These are phyloP conservation scores for Colletotrichum abscissum DNA, from an alignment of 2,329 filamentous ascomycete genomes.

Conservation along the genomic window DNA sequence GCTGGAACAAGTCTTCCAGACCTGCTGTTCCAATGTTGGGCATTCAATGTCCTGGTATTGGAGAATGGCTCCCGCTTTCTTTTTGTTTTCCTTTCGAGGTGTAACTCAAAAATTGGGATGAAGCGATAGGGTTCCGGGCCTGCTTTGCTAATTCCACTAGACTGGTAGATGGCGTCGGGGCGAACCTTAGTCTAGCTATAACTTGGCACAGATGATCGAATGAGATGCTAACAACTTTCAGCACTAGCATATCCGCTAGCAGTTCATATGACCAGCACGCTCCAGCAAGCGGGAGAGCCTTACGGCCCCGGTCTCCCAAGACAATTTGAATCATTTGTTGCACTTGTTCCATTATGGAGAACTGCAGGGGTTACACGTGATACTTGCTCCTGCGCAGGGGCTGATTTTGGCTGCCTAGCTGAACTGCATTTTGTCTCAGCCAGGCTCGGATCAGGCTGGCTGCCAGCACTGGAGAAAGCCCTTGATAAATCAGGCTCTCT, in stretches of 20 bases:
- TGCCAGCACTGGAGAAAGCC: background rate
- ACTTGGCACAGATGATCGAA: background rate
- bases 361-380: background rate
- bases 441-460: background rate
- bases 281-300: background rate
- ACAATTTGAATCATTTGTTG: background rate
- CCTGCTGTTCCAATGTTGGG: background rate
- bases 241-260: background rate
- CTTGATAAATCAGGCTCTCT: background rate
- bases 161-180: background rate
- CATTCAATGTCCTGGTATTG: background rate
- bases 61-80: no score
- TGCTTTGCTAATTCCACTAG: background rate
- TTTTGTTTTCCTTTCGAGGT: no score
- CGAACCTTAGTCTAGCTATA: background rate
- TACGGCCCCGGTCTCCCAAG: background rate
- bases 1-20: background rate
- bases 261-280: background rate
- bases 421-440: background rate
- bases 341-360: background rate
- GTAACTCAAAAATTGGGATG: background rate
- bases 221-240: background rate
- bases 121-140: background rate
- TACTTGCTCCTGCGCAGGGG: background rate
- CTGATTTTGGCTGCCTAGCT: background rate